phyloP scores from a whole-genome alignment of 2,329 filamentous ascomycete species.

The Camillea tinctor region DNA sequence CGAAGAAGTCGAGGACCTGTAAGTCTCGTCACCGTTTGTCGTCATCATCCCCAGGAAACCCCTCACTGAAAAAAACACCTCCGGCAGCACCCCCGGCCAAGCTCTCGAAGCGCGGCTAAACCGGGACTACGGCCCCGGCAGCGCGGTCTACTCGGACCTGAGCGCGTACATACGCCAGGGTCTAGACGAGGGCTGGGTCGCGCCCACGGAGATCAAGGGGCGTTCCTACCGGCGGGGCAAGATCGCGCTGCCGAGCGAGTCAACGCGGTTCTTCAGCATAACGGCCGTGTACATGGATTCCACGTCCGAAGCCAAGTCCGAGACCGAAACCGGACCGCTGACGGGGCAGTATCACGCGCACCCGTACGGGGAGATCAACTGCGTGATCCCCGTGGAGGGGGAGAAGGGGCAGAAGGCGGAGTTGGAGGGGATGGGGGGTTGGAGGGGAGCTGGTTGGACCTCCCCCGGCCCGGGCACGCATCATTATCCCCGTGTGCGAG shows the following conservation, averaged over 20 bases:
- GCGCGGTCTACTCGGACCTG: conserved; percentile 42
- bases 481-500: conserved; percentile 53
- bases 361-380: conserved; percentile 56
- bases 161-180: conserved; percentile 38
- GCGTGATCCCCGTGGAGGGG: conserved; percentile 49
- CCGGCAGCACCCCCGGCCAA: conserved; percentile 41
- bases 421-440: conserved; percentile 54
- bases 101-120: conserved; percentile 45
- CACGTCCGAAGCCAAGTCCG: no score
- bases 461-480: conserved; percentile 53
- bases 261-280: conserved; percentile 53
- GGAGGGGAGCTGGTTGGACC: conserved; percentile 57
- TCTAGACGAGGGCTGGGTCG: conserved; percentile 45
- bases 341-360: conserved; percentile 53
- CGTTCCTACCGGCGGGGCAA: conserved; percentile 46
- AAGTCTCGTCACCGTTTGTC: conserved; percentile 6
- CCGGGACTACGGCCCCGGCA: conserved; percentile 42
- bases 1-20: conserved; percentile 33
- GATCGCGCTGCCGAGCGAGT: conserved; percentile 43
- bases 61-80: neutral
- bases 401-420: conserved; percentile 38
- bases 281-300: conserved; percentile 57
- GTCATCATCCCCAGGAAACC: neutral
- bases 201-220: conserved; percentile 42
- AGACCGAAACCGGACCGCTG: conserved; percentile 41